Evolutionary conservation across 768 basidiomycete genomes (phyloP), one percentile per base, ranked within the genome.

Genomic region (Leccinum truebloodii): DNA sequence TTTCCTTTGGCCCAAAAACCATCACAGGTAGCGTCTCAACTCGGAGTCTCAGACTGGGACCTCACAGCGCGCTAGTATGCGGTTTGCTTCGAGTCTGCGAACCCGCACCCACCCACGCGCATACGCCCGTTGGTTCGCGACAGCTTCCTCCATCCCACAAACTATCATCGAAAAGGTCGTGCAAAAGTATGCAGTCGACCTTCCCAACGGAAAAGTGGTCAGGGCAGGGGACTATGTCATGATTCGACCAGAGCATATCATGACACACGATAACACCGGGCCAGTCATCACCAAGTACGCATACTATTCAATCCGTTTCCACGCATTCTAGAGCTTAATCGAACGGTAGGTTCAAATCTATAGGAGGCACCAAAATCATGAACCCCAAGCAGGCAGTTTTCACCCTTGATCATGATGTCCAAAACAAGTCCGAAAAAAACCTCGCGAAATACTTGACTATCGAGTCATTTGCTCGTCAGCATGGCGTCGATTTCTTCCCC

Each of bases 201-300:
- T 95, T 1, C 87, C 93, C 3, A 76, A 81, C 55, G 90, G 89
- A 49, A 92, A 89, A 72, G 78, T 81, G 16, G 92, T 98, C 65
- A 87, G 86, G 67, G 92, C 95, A 39, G 97, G 96, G 14, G 97
- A 99, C 87, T 98, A 98, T 86, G 95, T 98, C 41, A 99, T 98
- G 95, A 97, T 99, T 77, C 86, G 87, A 46, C 97, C 97, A 24
- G 89, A 98, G 72, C 94, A 98, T 83, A 95, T 98, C 67, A 95
- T 95, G 94, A 95, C 93, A 10, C 94, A 95, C 65, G 97, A 99
- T 70, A 98, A 98, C 72, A 99, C 97, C 13, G 97, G 95, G 0
- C 96, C 97, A 7, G 95, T 99, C 63, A 96, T 99, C 61, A 88
- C 91, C 72, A 99, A 98, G 95, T 95, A 71, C 70, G 89, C 44